A percentile compares a stretch with the other conserved stretches of the same genome.
Conservation (phyloP, 352 stramenopile genomes). For the Plasmopara viticola region DNA sequence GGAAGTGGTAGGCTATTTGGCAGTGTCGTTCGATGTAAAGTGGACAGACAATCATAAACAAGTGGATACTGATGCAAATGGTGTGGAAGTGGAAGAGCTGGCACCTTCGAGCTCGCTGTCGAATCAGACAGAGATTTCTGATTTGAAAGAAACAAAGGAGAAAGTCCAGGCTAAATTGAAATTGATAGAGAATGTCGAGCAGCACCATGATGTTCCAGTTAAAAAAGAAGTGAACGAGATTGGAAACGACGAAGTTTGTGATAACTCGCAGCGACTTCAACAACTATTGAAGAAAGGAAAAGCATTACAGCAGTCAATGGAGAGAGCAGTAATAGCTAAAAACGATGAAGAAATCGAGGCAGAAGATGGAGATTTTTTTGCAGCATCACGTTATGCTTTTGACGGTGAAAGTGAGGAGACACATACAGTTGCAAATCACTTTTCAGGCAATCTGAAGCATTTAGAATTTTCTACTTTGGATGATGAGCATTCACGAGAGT, state of each 20-base stretch:
- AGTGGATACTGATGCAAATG: conserved; percentile 1
- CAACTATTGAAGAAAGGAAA: conserved; percentile 42
- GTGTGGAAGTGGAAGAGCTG: neutral
- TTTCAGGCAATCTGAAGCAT: neutral
- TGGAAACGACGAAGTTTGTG: neutral
- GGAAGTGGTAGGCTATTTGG: conserved; percentile 26
- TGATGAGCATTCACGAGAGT: neutral
- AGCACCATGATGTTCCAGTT: neutral
- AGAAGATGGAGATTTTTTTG: neutral
- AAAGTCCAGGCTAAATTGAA: neutral
- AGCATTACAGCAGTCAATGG: conserved; percentile 40
- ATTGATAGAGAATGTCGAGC: neutral
- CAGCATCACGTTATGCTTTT: neutral
- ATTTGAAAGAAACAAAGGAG: neutral
- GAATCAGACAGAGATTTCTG: neutral
- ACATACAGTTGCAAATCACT: neutral
- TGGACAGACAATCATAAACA: conserved; percentile 7
- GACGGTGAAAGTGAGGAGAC: neutral
- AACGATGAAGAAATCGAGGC: neutral
- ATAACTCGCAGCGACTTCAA: conserved; percentile 12
- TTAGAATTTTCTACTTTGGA: neutral
- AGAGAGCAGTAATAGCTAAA: conserved; percentile 22
- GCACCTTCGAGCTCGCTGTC: neutral
- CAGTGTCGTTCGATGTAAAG: conserved; percentile 24
- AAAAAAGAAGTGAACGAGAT: neutral